phyloP scores from a whole-genome alignment of 345 rosid species.

The Acer campestre region DNA sequence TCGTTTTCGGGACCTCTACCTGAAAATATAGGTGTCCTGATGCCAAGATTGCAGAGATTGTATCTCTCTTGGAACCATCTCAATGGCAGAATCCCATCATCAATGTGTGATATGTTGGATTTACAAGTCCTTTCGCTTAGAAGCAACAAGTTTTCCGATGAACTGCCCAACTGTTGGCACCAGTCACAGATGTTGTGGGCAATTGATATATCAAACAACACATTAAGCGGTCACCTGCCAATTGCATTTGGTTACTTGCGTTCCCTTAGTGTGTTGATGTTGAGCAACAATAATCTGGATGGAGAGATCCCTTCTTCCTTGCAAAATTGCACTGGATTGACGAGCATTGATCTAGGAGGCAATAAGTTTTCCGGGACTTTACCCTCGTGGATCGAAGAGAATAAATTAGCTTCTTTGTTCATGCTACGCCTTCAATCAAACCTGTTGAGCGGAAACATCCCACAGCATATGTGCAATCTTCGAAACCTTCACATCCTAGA shows the following conservation, averaged over 20 bases:
- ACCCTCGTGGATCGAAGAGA: conserved; percentile 41
- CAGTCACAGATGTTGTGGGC: conserved; percentile 41
- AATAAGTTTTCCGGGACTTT: conserved; percentile 44
- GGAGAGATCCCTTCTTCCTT: conserved; percentile 53
- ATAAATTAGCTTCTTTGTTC: conserved; percentile 32
- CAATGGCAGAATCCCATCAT: conserved; percentile 36
- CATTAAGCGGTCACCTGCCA: conserved; percentile 48
- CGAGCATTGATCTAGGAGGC: conserved; percentile 52
- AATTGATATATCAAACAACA: conserved; percentile 49
- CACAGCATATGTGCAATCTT: conserved; percentile 35
- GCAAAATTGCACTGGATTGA: conserved; percentile 48
- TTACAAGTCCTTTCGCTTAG: conserved; percentile 46
- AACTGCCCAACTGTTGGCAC: conserved; percentile 48
- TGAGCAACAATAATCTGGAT: conserved; percentile 44
- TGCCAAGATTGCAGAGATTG: conserved; percentile 45
- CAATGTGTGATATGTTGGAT: conserved; percentile 41
- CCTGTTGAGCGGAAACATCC: conserved; percentile 36
- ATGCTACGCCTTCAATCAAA: conserved; percentile 47
- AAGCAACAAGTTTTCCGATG: conserved; percentile 41
- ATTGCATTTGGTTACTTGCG: conserved; percentile 39
- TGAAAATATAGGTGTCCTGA: conserved; percentile 32
- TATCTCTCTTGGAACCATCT: conserved; percentile 45
- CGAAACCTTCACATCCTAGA: conserved; percentile 49
- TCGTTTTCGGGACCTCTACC: conserved; percentile 54
- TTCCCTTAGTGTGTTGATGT: conserved; percentile 44